Base-by-base conservation (phyloP, 805 yeast species). In the Saturnispora ahearnii region DNA sequence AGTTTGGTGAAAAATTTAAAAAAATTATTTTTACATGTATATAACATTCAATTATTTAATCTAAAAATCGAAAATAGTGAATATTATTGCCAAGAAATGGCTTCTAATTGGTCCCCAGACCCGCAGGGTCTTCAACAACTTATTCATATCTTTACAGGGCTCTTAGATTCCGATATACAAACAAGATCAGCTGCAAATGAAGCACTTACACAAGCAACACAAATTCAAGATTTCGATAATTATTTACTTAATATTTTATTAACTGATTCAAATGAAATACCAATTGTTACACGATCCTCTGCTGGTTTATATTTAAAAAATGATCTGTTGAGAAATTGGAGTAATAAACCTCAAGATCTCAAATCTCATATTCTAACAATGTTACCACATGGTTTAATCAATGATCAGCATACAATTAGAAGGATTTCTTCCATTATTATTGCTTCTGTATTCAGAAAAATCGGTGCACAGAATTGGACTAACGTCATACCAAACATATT, bases 361-460 rank as follows among this genome's bases (percentile, higher is more conserved):
- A 68, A 67, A 48, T 53, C 63, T 4, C 67, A 69, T 47, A 57
- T 70, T 7, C 57, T 72, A 36, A 54, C 61, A 15, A 68, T 71
- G 41, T 61, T 73, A 7, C 59, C 71, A 53, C 64, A 65, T 57
- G 73, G 87, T 2, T 70, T 88, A 41, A 58, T 76, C 31, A 84
- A 76, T 53, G 57, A 67, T 1, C 76, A 77, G 48, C 63, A 69
- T n/a, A 69, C 87, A 56, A 85, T 91, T 29, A 76, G 96, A 53
- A 88, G 86, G 61, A 87, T 91, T 53, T 83, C 96, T 5, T 96
- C 97, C 37, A 89, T 83, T 60, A 96, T 89, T 45, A 81, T 91
- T 47, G 86, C 97, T 2, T 76, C 96, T 0, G 67, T 93, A 30
- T 84, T 89, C 57, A 73, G 84, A 2, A 71, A 78, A 9, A 66